Conservation (phyloP, 2,329 filamentous ascomycete species). For the Arthrobotrys iridis region DNA sequence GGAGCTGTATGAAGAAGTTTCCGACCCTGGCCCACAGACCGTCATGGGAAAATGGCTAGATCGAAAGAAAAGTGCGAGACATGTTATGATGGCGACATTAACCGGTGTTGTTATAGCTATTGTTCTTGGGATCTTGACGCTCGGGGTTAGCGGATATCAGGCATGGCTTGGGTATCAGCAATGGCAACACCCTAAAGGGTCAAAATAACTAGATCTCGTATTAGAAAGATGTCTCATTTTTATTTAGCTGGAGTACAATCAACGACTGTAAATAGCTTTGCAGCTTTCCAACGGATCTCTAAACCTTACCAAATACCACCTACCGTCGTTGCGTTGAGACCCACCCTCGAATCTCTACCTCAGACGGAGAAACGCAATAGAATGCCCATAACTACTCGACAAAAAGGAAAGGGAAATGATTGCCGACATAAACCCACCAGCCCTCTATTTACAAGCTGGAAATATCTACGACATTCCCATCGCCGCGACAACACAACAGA, state of each 20-base stretch:
- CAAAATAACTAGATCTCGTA: background rate
- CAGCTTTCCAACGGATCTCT: too few species aligned
- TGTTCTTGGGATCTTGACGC: conserved; percentile 45
- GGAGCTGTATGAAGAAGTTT: conserved; percentile 56
- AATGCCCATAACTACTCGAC: too few species aligned
- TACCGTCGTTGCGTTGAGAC: too few species aligned
- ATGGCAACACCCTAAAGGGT: conserved; percentile 55
- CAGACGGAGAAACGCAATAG: too few species aligned
- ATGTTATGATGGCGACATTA: conserved; percentile 56
- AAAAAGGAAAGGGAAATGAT: too few species aligned
- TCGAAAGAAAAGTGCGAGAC: conserved; percentile 54
- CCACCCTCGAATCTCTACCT: too few species aligned
- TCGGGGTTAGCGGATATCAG: conserved; percentile 54
- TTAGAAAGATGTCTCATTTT: background rate
- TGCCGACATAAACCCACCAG: too few species aligned
- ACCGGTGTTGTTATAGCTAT: conserved; percentile 56
- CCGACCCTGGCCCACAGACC: conserved; percentile 51
- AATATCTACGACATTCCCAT: too few species aligned
- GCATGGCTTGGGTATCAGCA: conserved; percentile 56
- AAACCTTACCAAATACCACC: too few species aligned
- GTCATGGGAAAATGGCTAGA: conserved; percentile 55
- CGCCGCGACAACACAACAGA: background rate
- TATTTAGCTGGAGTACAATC: too few species aligned
- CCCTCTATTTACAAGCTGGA: background rate
- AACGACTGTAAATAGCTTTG: too few species aligned